Base-by-base conservation (phyloP, 139 green algal species). In the Coelastrella sp. region DNA sequence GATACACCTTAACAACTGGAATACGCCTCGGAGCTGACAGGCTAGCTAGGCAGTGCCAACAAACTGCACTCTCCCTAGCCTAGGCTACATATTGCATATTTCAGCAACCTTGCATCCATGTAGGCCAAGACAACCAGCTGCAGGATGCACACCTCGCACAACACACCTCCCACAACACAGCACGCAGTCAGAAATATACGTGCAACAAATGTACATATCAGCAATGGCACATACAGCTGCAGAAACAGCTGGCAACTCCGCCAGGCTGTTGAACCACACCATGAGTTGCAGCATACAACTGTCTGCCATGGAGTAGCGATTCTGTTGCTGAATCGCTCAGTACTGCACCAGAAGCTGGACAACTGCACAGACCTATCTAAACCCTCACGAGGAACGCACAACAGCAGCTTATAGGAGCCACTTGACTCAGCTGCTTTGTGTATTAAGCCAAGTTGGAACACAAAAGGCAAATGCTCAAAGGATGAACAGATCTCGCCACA, bases 351-450 rank as follows among this genome's bases (percentile, higher is more conserved):
- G 61, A 71, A 71, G 11, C 61, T 13, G 8, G 61, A 10, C 61
- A 19, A 71, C 11, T 13, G 10, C 61, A 71, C 11, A 71, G 10
- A 71, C 8, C 61, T 19, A 71, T 47, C 32, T 47, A 47, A 47
- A 47, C 32, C 32, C 32, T 47, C 32, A 47, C 32, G 32, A 47
- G 32, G 32, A 47, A 47, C 32, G 32, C 68, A 76, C 68, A 76
- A 76, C 68, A 76, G 68, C 68, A 76, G 68, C 68, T 8, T 76
- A 76, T 76, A 76, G 68, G 68, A 76, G 17, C 68, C 68, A 22
- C 16, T 32, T 32, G 68, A 17, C 68, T 76, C 68, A 76, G 68
- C 68, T 76, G 68, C 68, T 76, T 76, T 76, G 68, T 17, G 17
- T 32, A 47, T 47, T 1, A 47, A 47, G 32, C 32, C 32, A 47